Conservation (phyloP, 2,329 filamentous ascomycete genomes). For the Aspergillus amoenus region DNA sequence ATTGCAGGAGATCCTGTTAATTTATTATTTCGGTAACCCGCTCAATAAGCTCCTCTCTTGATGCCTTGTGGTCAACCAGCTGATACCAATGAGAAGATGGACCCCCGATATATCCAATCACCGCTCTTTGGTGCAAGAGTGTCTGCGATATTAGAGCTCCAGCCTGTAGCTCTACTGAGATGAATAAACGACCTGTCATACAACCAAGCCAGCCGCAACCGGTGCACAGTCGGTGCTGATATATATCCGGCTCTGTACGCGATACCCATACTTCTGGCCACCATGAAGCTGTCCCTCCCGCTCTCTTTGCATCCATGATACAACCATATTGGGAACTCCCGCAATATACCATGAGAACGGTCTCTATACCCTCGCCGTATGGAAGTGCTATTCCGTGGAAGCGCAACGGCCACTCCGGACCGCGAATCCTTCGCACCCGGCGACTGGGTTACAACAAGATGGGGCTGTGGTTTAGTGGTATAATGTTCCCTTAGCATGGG, state of each 20-base stretch:
- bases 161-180: not conserved
- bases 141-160: not conserved
- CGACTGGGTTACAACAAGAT: not conserved
- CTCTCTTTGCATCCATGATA: not conserved
- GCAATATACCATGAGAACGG: not conserved
- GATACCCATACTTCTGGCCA: not conserved
- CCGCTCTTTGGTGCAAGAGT: not conserved
- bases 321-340: not conserved
- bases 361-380: not conserved
- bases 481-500: slow-evolving; percentile 14
- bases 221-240: too few species aligned
- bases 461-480: slow-evolving; percentile 14
- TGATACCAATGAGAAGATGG: too few species aligned
- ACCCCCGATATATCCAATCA: not conserved
- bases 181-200: not conserved
- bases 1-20: too few species aligned
- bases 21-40: too few species aligned
- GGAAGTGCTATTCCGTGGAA: not conserved
- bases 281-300: not conserved
- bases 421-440: not conserved
- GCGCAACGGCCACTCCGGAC: not conserved
- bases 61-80: too few species aligned
- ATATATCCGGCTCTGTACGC: too few species aligned
- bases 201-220: not conserved
- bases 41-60: too few species aligned